Conservation (phyloP, 495 filamentous ascomycete genomes). For the Copromyces sp. region DNA sequence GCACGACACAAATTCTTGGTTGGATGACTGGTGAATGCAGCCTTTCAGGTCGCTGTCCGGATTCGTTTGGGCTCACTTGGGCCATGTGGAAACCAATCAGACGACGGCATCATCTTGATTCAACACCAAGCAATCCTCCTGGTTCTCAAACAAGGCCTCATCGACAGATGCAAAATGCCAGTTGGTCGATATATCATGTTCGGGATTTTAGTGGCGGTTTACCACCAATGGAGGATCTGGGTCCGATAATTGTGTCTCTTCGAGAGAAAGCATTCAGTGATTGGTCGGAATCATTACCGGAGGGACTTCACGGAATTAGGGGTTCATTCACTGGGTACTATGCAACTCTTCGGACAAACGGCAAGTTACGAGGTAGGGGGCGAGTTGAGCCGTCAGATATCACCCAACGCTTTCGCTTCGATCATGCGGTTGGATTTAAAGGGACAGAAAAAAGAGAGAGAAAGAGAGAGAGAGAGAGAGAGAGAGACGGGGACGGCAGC, state of each 20-base stretch:
- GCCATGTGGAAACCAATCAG: background rate
- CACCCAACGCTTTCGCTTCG: slow-evolving; percentile 53
- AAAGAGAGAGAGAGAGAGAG: slow-evolving; percentile 5
- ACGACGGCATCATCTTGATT: background rate
- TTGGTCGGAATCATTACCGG: background rate
- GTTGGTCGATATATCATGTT: background rate
- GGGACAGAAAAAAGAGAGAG: slow-evolving; percentile 7
- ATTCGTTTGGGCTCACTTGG: background rate
- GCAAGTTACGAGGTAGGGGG: background rate
- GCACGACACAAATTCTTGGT: background rate
- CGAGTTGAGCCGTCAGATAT: slow-evolving; percentile 49
- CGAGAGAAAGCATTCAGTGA: background rate
- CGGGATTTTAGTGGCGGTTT: background rate
- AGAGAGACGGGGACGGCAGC: slow-evolving; percentile 4
- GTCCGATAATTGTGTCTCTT: background rate
- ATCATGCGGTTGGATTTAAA: slow-evolving; percentile 20
- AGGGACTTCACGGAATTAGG: background rate
- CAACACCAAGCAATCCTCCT: background rate
- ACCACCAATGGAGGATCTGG: background rate
- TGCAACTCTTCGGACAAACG: background rate
- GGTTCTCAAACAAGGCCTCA: background rate
- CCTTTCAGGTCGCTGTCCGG: background rate
- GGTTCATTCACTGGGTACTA: background rate
- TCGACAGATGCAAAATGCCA: background rate
- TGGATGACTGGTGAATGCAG: background rate